Base-by-base conservation (phyloP, 2,329 filamentous ascomycete genomes). In the Aspergillus pseudonomiae region DNA sequence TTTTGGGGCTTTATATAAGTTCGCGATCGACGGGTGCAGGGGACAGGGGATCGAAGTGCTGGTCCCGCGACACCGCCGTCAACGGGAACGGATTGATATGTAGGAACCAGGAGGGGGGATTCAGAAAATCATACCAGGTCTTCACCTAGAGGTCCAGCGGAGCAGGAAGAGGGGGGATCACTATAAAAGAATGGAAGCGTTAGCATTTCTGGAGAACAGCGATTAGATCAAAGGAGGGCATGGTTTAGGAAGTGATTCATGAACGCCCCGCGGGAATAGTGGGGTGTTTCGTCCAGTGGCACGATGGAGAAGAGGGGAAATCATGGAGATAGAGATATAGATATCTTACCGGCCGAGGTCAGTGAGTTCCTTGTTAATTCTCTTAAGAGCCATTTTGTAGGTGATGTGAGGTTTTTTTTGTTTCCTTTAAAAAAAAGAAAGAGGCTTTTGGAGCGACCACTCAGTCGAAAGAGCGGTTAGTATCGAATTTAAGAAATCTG, bases 121-220 rank as follows among this genome's bases (percentile, higher is more conserved):
- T 28, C 12, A 19, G 48, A 6, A 21, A 62, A 61, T 61, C 93
- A 77, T 94, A 98, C 95, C 89, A 99, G 82, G 85, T 99, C 95
- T 85, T 98, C 94, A 81, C 94, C 94, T 77, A 96, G 90, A 73
- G 95, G 95, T 71, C 95, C 95, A 75, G 95, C 95, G 79, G 94
- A 98, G 89, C 95, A 99, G 73, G 94, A 98, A 64, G 95, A 98
- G 78, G 95, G 95, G 79, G 95, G 95, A 81, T 99, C 95, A 85
- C 95, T 98, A 74, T 68, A 63, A 48, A 62, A 41, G 16, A n/a
- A 39, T 62, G 34, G 34, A 5, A 32, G 28, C 28, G 36, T 70
- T 57, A 68, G 62, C 46, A 36, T 52, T 58, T 36, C 48, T 11
- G 30, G 36, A 52, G 36, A 30, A 43, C 16, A 36, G n/a, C 5